Evolutionary conservation across 1,284 basidiomycete species (phyloP), one percentile per base, ranked within the genome.

Genomic region (Trichosporon sp.): DNA sequence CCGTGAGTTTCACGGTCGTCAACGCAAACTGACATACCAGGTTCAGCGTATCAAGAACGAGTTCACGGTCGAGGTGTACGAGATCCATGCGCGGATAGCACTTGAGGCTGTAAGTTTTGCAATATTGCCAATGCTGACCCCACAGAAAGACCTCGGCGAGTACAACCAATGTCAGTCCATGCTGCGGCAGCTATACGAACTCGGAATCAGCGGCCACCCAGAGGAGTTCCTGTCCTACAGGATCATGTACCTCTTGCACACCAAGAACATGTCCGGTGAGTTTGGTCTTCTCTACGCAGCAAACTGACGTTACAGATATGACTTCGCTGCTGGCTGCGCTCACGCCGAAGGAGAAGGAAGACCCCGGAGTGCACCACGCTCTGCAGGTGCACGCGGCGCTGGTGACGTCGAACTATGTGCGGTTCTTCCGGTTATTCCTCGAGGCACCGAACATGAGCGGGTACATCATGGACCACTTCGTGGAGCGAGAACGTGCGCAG

Each of bases 31-130:
- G 15, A 60, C 56, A 9, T 18, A n/a, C 4, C 76, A 97, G 95
- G 95, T 99, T n/a, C 97, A 99, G 86, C 90, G 96, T 38, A 98
- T 99, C 80, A 98, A 98, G 86, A 99, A 98, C 77, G 93, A 97
- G 67, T 98, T 99, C 78, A 98, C 97, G 0, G 95, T 96, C 38
- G 88, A 91, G 82, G 96, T 98, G 12, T 99, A 99, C 81, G 97
- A 99, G 83, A 97, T 95, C 62, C 97, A 99, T 84, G 97, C 94
- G 27, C 90, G 97, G 31, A 97, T 99, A 85, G 97, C 97, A 56
- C 85, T 98, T 29, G 94, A 97, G 86, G 92, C 90, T 76, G 93
- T 94, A 81, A 72, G 91, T 73, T 0, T 1, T n/a, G 63, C 62
- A 64, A 29, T 13, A n/a, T 25, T 2, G 4, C 71, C 65, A 66